A percentile compares a stretch with the other conserved stretches of the same genome.
Evolutionary conservation across 306 rosid species (phyloP).

Genomic region (Fagus crenata): DNA sequence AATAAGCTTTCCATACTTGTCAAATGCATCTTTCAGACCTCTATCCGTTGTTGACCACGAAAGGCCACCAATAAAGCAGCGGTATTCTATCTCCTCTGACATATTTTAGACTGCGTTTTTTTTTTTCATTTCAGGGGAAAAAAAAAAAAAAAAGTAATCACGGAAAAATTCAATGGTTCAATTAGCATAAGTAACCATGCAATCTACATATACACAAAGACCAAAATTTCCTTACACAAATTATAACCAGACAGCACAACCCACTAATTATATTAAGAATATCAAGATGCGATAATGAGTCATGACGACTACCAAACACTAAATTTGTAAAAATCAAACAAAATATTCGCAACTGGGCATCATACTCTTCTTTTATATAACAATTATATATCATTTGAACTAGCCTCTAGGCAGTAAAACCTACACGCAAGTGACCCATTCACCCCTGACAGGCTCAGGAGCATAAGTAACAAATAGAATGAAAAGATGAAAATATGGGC

Average conservation of each 20-base stretch:
- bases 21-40: constrained; percentile 78
- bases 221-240: background rate
- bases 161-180: constrained; percentile 2
- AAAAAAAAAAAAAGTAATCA: constrained; percentile 13
- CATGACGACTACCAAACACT: background rate
- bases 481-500: background rate
- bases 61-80: constrained; percentile 98
- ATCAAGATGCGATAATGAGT: background rate
- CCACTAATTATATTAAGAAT: background rate
- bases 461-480: background rate
- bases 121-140: background rate
- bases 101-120: constrained; percentile 53
- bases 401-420: no score
- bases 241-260: background rate
- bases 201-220: constrained; percentile 15
- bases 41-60: constrained; percentile 94
- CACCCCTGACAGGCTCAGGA: no score
- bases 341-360: no score
- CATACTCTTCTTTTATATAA: background rate
- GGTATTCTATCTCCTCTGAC: constrained; percentile 81
- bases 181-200: constrained; percentile 5
- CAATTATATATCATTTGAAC: background rate
- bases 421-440: no score
- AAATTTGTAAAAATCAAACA: background rate
- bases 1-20: constrained; percentile 86